Percentiles rank a stretch among this genome's conserved stretches.
Evolutionary conservation across 495 filamentous ascomycete genomes (phyloP).

Genomic region (Trichoderma erinaceum): DNA sequence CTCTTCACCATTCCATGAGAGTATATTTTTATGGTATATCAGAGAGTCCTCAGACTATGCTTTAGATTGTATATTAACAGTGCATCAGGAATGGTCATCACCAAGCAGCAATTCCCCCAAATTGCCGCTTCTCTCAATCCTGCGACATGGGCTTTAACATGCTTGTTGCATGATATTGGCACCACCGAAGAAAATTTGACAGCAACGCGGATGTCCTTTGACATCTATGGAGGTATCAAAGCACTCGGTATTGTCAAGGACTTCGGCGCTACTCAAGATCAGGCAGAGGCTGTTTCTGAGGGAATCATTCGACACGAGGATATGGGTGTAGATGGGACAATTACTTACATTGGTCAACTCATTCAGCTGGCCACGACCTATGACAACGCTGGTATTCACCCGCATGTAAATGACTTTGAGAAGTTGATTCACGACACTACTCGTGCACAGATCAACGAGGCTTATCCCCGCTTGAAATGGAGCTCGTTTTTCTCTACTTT

Average conservation of each 20-base stretch:
- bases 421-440: slow-evolving; percentile 57
- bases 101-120: slow-evolving; percentile 54
- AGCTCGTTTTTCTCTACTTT: slow-evolving; percentile 63
- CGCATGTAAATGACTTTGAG: slow-evolving; percentile 25
- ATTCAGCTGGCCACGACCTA: slow-evolving; percentile 74
- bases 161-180: slow-evolving; percentile 73
- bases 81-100: slow-evolving; percentile 38
- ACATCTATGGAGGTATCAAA: slow-evolving; percentile 65
- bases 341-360: slow-evolving; percentile 63
- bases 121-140: slow-evolving; percentile 37
- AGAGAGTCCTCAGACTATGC: not conserved
- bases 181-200: slow-evolving; percentile 55
- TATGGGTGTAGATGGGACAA: slow-evolving; percentile 56
- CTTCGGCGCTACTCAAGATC: slow-evolving; percentile 41
- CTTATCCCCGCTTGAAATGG: slow-evolving; percentile 63
- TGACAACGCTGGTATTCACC: slow-evolving; percentile 64
- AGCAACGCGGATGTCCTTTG: slow-evolving; percentile 66
- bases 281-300: slow-evolving; percentile 71
- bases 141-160: slow-evolving; percentile 55
- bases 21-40: slow-evolving; percentile 64
- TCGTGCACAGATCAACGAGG: slow-evolving; percentile 54
- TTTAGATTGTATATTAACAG: not conserved
- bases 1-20: slow-evolving; percentile 69
- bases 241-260: slow-evolving; percentile 50
- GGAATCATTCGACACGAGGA: slow-evolving; percentile 82